Base-by-base conservation (phyloP, 164 flowering plant species). In the Macadamia tetraphylla region DNA sequence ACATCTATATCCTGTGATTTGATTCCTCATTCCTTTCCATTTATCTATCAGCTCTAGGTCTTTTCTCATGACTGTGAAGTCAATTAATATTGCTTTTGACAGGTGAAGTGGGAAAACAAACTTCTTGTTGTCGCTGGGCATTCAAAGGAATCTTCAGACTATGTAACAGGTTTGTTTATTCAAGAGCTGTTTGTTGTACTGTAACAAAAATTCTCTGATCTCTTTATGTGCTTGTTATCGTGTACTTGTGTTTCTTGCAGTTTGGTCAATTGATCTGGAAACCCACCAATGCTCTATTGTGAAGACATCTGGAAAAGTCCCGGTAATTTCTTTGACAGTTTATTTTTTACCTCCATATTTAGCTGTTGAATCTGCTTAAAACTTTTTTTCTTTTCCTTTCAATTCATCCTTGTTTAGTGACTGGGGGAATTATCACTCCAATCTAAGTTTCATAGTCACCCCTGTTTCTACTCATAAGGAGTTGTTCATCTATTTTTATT, bases 81-180 rank as follows among this genome's bases (percentile, higher is more conserved):
- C 49, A 35, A 59, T 58, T 58, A 62, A 12, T 69, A 23, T 44
- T 71, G 43, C 71, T 67, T 72, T 72, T 14, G 68, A 29, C 81
- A 94, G 99, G 77, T 94, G 67, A 78, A 70, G 67, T 94, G 96
- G 94, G 89, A 78, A 71, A 82, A 76, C 67, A 88, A 82, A 71
- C 88, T 94, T 30, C 74, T 87, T 30, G 64, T 85, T 70, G 70
- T 94, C 70, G 98, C 90, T 70, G 96, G 97, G 10, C 80, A 86
- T 65, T 78, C 87, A 60, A 92, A 83, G 84, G 73, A 75, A 52
- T 29, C 59, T 32, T 78, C 87, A 72, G 81, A 80, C 56, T 62
- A 42, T 60, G 74, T 89, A 10, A 75, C 80, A 79, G 96, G 98
- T 90, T 70, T 58, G 68, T 66, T 70, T 63, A 40, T 67, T 61